Evolutionary conservation across 2,329 filamentous ascomycete genomes (phyloP).

Genomic region (Ceratocystis huliohia): DNA sequence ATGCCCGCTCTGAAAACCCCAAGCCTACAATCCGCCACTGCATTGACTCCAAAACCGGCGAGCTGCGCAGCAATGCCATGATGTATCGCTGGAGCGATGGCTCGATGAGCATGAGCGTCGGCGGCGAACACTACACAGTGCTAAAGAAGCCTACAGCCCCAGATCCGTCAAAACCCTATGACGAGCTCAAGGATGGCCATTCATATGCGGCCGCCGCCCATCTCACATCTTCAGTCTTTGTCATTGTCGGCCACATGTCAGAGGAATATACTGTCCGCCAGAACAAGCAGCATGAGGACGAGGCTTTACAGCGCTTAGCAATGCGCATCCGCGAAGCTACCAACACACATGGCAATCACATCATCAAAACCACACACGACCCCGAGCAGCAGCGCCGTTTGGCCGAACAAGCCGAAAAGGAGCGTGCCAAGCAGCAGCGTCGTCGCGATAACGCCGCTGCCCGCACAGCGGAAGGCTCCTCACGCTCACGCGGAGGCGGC

Average conservation of each 20-base stretch:
- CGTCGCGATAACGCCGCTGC: constrained; percentile 55
- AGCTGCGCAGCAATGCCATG: constrained; percentile 61
- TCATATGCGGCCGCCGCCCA: constrained; percentile 65
- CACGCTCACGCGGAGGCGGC: constrained; percentile 40
- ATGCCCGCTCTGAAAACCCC: constrained; percentile 42
- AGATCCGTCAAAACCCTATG: constrained; percentile 44
- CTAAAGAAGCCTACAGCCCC: constrained; percentile 58
- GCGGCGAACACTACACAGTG: constrained; percentile 63
- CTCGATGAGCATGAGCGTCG: constrained; percentile 61
- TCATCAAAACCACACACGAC: constrained; percentile 59
- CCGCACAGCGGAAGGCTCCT: constrained; percentile 45
- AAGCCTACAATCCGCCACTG: constrained; percentile 58
- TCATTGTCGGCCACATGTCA: constrained; percentile 63
- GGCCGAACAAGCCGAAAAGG: constrained; percentile 62
- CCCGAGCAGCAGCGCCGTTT: constrained; percentile 62
- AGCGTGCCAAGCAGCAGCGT: constrained; percentile 53
- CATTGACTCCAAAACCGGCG: constrained; percentile 50
- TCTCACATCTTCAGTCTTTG: constrained; percentile 52
- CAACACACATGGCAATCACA: constrained; percentile 45
- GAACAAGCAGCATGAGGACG: constrained; percentile 55
- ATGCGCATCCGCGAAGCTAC: constrained; percentile 53
- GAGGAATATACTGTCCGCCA: constrained; percentile 58
- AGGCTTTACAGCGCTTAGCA: constrained; percentile 56
- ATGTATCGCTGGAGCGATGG: constrained; percentile 70
- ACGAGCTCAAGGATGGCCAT: constrained; percentile 57